These are phyloP conservation scores for Blastocrithidia nonstop DNA, from an alignment of 208 protist species.

Conservation along the genomic window DNA sequence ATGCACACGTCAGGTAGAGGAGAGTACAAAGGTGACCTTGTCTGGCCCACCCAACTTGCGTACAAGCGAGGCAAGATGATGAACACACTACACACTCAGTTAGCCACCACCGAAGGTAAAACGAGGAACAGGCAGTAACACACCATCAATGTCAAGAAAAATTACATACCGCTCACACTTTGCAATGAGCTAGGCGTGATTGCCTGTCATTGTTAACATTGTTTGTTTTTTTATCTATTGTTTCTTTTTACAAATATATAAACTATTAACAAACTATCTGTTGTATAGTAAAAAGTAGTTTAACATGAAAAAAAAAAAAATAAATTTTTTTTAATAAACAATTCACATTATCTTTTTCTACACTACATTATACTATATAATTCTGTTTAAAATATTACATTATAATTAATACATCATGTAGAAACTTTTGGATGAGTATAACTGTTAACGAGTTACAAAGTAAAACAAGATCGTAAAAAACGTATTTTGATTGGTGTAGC, in stretches of 20 bases:
- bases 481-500: no score
- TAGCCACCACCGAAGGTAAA: slow-evolving; percentile 76
- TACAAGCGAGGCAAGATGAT: slow-evolving; percentile 24
- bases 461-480: no score
- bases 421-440: no score
- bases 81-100: slow-evolving; percentile 31
- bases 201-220: neutral
- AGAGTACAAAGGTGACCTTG: slow-evolving; percentile 66
- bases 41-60: slow-evolving; percentile 18
- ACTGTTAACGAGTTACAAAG: no score
- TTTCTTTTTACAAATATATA: neutral
- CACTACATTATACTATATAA: no score
- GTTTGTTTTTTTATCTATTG: neutral
- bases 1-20: slow-evolving; percentile 72
- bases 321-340: no score
- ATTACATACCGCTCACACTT: slow-evolving; percentile 45
- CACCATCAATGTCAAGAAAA: slow-evolving; percentile 77
- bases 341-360: no score
- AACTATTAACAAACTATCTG: neutral
- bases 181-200: slow-evolving; percentile 1
- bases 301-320: slow-evolving; percentile 7
- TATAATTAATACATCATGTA: no score
- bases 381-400: no score
- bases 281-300: neutral
- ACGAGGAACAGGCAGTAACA: slow-evolving; percentile 62